These are phyloP conservation scores for Neofusicoccum sp. DNA, from an alignment of 2,329 filamentous ascomycete species.

Conservation along the genomic window DNA sequence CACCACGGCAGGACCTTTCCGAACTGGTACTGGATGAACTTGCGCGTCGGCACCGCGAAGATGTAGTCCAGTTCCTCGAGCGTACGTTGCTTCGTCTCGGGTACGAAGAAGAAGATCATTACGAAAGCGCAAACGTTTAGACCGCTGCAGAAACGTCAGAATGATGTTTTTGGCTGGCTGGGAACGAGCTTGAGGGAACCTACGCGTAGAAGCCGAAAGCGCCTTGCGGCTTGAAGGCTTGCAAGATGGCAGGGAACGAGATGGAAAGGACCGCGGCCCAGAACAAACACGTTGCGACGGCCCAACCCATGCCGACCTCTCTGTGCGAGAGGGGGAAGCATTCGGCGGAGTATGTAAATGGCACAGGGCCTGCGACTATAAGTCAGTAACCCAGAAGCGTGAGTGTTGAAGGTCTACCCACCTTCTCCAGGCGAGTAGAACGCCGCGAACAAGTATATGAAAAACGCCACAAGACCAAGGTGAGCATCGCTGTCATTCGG, in stretches of 20 bases:
- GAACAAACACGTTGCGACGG: constrained; percentile 41
- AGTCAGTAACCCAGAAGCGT: background rate
- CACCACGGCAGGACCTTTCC: constrained; percentile 45
- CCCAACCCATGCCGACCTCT: constrained; percentile 43
- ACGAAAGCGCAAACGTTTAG: constrained; percentile 29
- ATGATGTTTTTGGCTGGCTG: background rate
- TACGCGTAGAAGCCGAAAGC: constrained; percentile 61
- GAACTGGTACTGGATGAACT: constrained; percentile 41
- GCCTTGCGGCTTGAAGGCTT: constrained; percentile 34
- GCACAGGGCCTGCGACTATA: constrained; percentile 30
- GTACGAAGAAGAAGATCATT: constrained; percentile 33
- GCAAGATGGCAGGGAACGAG: constrained; percentile 39
- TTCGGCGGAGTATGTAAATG: constrained; percentile 45
- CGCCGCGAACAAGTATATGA: constrained; percentile 53
- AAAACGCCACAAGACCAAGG: constrained; percentile 37
- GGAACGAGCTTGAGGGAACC: background rate
- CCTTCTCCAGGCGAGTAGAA: constrained; percentile 49
- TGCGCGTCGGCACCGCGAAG: constrained; percentile 47
- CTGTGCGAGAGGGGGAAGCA: constrained; percentile 39
- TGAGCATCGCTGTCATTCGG: constrained; percentile 25
- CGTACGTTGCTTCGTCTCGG: constrained; percentile 32
- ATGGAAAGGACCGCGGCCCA: constrained; percentile 41
- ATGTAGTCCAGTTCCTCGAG: constrained; percentile 47
- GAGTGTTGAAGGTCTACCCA: background rate
- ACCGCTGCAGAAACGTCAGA: constrained; percentile 37